These are phyloP conservation scores for Lepidium didymum DNA, from an alignment of 345 rosid genomes.

Conservation along the genomic window DNA sequence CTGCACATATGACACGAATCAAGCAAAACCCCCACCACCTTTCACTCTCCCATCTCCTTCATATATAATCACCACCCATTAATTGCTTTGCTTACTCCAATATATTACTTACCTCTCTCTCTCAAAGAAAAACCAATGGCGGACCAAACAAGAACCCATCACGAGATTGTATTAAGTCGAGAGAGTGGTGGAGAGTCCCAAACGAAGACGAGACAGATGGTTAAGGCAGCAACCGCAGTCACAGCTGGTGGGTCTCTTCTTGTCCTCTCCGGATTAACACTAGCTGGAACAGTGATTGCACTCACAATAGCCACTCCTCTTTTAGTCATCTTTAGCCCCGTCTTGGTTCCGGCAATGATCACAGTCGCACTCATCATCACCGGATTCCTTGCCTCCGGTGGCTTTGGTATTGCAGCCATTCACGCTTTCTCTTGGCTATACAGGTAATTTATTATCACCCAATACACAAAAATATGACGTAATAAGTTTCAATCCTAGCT, in stretches of 20 bases:
- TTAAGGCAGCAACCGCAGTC: conserved; percentile 63
- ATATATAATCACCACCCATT: not conserved
- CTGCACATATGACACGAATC: not conserved
- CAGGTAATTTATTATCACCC: conserved; percentile 26
- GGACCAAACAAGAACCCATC: conserved; percentile 16
- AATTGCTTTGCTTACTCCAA: not conserved
- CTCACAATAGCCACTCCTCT: conserved; percentile 69
- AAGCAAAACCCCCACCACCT: not conserved
- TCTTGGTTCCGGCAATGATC: conserved; percentile 68
- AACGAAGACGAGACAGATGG: conserved; percentile 42
- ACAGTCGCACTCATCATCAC: conserved; percentile 38
- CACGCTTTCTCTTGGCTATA: conserved; percentile 78
- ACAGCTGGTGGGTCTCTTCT: conserved; percentile 74
- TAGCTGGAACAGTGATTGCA: conserved; percentile 63
- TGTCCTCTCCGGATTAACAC: conserved; percentile 58
- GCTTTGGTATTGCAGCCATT: conserved; percentile 67
- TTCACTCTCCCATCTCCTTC: not conserved
- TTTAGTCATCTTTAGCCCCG: conserved; percentile 72
- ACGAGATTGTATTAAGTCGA: not conserved
- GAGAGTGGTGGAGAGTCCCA: not conserved
- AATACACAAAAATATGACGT: not conserved
- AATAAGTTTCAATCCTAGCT: not conserved
- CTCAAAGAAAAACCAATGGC: conserved; percentile 11
- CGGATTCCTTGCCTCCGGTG: conserved; percentile 76
- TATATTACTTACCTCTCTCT: not conserved